phyloP scores from a whole-genome alignment of 2,329 filamentous ascomycete species.

The Aspergillus brunneoviolaceus region DNA sequence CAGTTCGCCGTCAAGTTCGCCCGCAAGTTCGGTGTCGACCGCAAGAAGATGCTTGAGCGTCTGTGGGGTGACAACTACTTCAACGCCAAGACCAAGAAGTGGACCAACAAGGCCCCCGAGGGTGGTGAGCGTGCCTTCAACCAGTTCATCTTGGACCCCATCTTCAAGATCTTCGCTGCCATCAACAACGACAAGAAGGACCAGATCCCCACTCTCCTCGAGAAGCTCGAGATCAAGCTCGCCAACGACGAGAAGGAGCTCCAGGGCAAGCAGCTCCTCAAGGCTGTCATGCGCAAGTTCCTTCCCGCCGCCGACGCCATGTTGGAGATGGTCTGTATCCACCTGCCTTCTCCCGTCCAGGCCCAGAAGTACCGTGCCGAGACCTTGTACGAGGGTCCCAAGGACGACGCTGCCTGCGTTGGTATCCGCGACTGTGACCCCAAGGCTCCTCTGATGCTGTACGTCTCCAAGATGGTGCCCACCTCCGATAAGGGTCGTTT shows the following conservation, averaged over 20 bases:
- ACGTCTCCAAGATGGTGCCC: constrained; percentile 99
- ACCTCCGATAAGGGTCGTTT: constrained; percentile 99
- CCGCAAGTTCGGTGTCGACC: constrained; percentile 99
- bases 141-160: constrained; percentile 98
- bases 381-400: constrained; percentile 97
- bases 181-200: constrained; percentile 99
- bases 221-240: constrained; percentile 96
- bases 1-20: constrained; percentile 95
- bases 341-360: constrained; percentile 92
- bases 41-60: constrained; percentile 99
- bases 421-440: constrained; percentile 98
- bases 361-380: constrained; percentile 98
- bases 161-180: constrained; percentile 96
- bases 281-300: constrained; percentile 98
- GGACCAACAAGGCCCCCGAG: constrained; percentile 77
- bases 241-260: constrained; percentile 80
- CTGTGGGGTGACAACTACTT: constrained; percentile 99
- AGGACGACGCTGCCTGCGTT: constrained; percentile 87
- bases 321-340: constrained; percentile 99
- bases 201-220: constrained; percentile 75
- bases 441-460: constrained; percentile 98
- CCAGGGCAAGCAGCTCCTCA: constrained; percentile 96
- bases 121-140: constrained; percentile 98
- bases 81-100: constrained; percentile 99
- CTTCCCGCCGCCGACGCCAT: constrained; percentile 96